Conservation (phyloP, 2,329 filamentous ascomycete genomes). For the Talaromyces piceae region DNA sequence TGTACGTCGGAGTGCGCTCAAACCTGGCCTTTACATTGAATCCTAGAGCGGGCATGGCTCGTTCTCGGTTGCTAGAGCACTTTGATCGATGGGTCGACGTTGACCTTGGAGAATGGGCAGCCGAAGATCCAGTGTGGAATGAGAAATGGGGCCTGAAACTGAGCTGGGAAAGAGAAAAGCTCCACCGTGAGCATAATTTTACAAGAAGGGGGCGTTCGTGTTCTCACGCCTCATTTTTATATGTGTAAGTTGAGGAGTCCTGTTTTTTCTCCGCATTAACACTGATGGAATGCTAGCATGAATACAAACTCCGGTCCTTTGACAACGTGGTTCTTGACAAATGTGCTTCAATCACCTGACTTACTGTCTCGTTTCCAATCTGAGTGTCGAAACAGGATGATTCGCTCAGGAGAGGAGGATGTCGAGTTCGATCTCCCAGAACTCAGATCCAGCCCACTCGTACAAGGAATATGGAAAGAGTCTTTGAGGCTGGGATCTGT, state of each 20-base stretch:
- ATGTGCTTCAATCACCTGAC: neutral
- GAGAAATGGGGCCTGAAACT: conserved; percentile 11
- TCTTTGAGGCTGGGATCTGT: conserved; percentile 7
- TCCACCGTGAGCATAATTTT: conserved; percentile 8
- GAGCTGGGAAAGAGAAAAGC: conserved; percentile 11
- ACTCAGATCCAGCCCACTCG: conserved; percentile 3
- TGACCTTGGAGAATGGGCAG: conserved; percentile 7
- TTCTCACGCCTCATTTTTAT: conserved; percentile 10
- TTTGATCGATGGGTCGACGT: conserved; percentile 10
- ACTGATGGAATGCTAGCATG: conserved; percentile 2
- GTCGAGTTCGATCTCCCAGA: conserved; percentile 3
- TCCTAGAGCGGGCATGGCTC: conserved; percentile 3
- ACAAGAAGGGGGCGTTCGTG: conserved; percentile 8
- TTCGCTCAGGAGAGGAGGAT: neutral
- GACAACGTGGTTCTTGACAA: conserved; percentile 8
- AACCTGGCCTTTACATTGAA: conserved; percentile 1
- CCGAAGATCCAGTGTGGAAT: conserved; percentile 5
- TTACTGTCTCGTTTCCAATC: neutral
- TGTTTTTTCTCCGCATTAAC: neutral
- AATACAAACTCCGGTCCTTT: conserved; percentile 11
- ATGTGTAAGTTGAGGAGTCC: conserved; percentile 6
- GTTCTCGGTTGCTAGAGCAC: conserved; percentile 2
- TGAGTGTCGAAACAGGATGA: neutral
- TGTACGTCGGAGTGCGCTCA: conserved; percentile 10
- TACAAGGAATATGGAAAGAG: conserved; percentile 13